These are phyloP conservation scores for Xerocomellus chrysenteron DNA, from an alignment of 768 basidiomycete species.

Conservation along the genomic window DNA sequence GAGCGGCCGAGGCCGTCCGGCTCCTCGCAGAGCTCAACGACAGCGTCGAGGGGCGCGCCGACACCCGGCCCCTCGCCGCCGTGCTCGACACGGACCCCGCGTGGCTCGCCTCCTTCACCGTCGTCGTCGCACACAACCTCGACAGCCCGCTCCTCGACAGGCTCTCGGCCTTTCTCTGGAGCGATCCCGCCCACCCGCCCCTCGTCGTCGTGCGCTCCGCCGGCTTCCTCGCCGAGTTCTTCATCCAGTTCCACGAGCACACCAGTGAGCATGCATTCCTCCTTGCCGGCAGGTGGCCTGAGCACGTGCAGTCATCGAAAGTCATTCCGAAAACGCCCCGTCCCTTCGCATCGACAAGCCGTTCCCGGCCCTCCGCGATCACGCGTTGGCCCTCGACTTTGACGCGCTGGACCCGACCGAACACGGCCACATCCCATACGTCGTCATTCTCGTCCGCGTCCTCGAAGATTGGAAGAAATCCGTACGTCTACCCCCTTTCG, in stretches of 20 bases:
- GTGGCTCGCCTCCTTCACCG: constrained; percentile 62
- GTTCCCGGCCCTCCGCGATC: constrained; percentile 77
- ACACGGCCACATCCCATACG: constrained; percentile 88
- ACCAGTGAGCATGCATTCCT: constrained; percentile 51
- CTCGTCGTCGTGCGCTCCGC: constrained; percentile 80
- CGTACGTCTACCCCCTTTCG: constrained; percentile 42
- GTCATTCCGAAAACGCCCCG: constrained; percentile 72
- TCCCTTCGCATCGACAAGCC: constrained; percentile 87
- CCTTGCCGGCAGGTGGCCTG: neutral
- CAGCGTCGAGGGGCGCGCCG: constrained; percentile 69
- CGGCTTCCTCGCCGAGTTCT: constrained; percentile 88
- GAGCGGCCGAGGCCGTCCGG: constrained; percentile 76
- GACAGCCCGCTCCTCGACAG: constrained; percentile 50
- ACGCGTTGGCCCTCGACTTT: constrained; percentile 71
- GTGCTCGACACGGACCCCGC: constrained; percentile 54
- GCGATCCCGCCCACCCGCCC: constrained; percentile 53
- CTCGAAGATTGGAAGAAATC: constrained; percentile 79
- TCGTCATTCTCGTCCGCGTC: constrained; percentile 81
- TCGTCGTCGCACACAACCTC: constrained; percentile 87
- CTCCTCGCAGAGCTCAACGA: constrained; percentile 87
- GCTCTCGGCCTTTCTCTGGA: constrained; percentile 70
- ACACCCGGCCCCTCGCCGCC: constrained; percentile 52
- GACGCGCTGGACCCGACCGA: constrained; percentile 82
- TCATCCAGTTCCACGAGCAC: constrained; percentile 87
- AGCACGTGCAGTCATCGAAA: constrained; percentile 70